Conservation (phyloP, 2,329 filamentous ascomycete species). For the Metarhizium rileyi region DNA sequence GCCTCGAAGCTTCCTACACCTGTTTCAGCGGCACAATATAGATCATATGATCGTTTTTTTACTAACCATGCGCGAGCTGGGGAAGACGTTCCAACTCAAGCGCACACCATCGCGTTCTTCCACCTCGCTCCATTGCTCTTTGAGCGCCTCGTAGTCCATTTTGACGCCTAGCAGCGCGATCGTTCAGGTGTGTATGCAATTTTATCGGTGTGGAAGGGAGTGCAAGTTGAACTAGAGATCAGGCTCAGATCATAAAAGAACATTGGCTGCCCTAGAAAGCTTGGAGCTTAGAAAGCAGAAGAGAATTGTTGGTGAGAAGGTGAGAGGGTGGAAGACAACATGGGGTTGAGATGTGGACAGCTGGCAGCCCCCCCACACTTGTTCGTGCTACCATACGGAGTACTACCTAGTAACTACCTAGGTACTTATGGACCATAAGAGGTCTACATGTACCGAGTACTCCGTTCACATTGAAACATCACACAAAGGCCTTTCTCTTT, state of each 20-base stretch:
- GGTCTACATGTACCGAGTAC: no score
- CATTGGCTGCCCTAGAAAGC: neutral
- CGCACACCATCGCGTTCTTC: conserved; percentile 95
- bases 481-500: no score
- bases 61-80: conserved; percentile 88
- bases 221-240: neutral
- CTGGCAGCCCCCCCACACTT: neutral
- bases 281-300: neutral
- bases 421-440: neutral
- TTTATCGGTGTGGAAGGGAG: neutral
- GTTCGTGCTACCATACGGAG: neutral
- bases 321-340: neutral
- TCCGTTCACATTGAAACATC: no score
- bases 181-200: no score
- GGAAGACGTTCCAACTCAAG: conserved; percentile 97
- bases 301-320: neutral
- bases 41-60: neutral
- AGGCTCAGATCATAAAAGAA: neutral
- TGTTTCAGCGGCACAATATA: neutral
- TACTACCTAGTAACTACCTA: neutral
- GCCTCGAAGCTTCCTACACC: conserved; percentile 74
- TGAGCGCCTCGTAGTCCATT: conserved; percentile 90
- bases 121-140: conserved; percentile 93
- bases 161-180: conserved; percentile 3
- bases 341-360: neutral